Evolutionary conservation across 495 filamentous ascomycete genomes (phyloP), one percentile per base, ranked within the genome.

Genomic region (Lentithecium fluviatile): DNA sequence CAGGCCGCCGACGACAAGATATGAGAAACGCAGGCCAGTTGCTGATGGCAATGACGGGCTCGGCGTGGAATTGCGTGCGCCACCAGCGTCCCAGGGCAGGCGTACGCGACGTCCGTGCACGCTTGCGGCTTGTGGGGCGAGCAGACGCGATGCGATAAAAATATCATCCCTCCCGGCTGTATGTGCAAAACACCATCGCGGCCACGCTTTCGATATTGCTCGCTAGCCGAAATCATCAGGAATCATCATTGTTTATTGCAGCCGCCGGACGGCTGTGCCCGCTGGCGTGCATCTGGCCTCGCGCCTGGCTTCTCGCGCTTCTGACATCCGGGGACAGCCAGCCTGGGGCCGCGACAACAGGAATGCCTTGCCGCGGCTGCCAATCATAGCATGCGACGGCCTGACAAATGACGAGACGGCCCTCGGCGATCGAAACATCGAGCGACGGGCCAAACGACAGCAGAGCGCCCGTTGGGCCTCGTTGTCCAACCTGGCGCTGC

Each of bases 71-170:
- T 11, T 42, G 25, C 37, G 34, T 53, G 58, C 58, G 58, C 58
- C 58, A 60, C 58, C 48, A 54, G 20, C 32, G 50, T 49, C 21
- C 19, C 20, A 55, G 61, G 61, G 61, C 25, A 64, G 40, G 2
- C 36, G 53, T 15, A 54, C 37, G 36, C 61, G 61, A 52, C 6
- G 48, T 20, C 20, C 10, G 25, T 24, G 19, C 32, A 13, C n/a
- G 52, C 19, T 23, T 43, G 17, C 48, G 21, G 19, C 40, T 13
- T 11, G 40, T 45, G 17, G 47, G 63, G 52, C n/a, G 36, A 21
- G 52, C 48, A 48, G 56, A 65, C 52, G 56, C 56, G 56, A 65
- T 11, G 51, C 37, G 55, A 64, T 58, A 59, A 49, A 63, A 23
- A 21, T 6, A 52, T 10, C 20, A 45, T 13, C 20, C 19, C n/a